These are phyloP conservation scores for Microsporum ferrugineum DNA, from an alignment of 2,329 filamentous ascomycete genomes.

Conservation along the genomic window DNA sequence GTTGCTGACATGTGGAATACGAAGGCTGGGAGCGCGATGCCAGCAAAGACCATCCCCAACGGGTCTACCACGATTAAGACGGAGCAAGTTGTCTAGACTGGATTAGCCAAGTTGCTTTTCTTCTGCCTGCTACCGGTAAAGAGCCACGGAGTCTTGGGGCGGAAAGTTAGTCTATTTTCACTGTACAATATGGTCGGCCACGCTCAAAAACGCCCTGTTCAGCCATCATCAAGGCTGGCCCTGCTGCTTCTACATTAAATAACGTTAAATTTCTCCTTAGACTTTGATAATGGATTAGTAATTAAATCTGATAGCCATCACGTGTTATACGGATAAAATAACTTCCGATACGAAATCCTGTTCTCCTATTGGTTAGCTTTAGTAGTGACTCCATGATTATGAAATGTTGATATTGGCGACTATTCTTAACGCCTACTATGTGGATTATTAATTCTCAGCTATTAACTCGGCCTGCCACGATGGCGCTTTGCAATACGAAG, in stretches of 20 bases:
- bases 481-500: not conserved
- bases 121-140: too few relatives aligned
- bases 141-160: not conserved
- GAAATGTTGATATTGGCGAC: too few relatives aligned
- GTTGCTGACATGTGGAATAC: constrained; percentile 55
- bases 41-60: not conserved
- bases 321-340: not conserved
- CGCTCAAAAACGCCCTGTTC: too few relatives aligned
- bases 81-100: not conserved
- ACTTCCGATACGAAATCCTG: not conserved
- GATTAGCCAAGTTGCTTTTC: not conserved
- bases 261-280: not conserved
- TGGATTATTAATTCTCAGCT: too few relatives aligned
- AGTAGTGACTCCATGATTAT: not conserved
- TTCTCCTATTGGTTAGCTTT: not conserved
- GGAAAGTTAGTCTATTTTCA: not conserved
- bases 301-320: not conserved
- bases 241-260: not conserved
- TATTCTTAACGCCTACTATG: too few relatives aligned
- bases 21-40: constrained; percentile 1
- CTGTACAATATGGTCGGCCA: not conserved
- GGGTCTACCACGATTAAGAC: not conserved
- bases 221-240: too few relatives aligned
- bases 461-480: not conserved
- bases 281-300: not conserved